Percentiles rank a stretch among this genome's conserved stretches.
These are phyloP conservation scores for Exophiala calicioides DNA, from an alignment of 2,329 filamentous ascomycete species.

Conservation along the genomic window DNA sequence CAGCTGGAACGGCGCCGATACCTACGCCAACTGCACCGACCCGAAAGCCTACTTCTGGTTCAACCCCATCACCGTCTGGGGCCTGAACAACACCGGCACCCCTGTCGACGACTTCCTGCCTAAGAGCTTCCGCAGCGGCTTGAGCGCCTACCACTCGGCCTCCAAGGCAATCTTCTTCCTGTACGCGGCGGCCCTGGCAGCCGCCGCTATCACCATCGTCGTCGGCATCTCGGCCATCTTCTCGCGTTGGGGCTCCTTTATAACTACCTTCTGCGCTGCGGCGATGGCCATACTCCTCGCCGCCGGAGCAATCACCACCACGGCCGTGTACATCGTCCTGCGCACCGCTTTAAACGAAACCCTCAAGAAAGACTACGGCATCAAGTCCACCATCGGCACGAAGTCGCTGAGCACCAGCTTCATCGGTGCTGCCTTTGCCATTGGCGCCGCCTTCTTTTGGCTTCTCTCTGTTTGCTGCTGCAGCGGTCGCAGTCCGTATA, in stretches of 20 bases:
- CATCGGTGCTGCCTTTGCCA: slow-evolving; percentile 75
- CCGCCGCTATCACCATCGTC: slow-evolving; percentile 70
- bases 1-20: slow-evolving; percentile 57
- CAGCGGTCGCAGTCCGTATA: slow-evolving; percentile 59
- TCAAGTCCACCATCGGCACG: slow-evolving; percentile 66
- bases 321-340: slow-evolving; percentile 70
- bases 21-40: slow-evolving; percentile 65
- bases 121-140: slow-evolving; percentile 62
- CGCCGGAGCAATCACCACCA: slow-evolving; percentile 70
- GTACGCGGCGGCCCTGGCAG: slow-evolving; percentile 71
- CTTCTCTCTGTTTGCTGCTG: slow-evolving; percentile 90
- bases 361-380: slow-evolving; percentile 67
- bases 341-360: slow-evolving; percentile 67
- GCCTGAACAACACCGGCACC: slow-evolving; percentile 55
- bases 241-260: slow-evolving; percentile 76
- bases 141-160: slow-evolving; percentile 73
- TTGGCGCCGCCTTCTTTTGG: slow-evolving; percentile 85
- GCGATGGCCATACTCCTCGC: slow-evolving; percentile 60
- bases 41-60: slow-evolving; percentile 75
- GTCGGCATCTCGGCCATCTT: slow-evolving; percentile 81
- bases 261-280: slow-evolving; percentile 74
- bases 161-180: slow-evolving; percentile 81
- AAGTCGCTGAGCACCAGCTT: slow-evolving; percentile 73
- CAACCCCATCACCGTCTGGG: slow-evolving; percentile 67
- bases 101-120: slow-evolving; percentile 66